Evolutionary conservation across 2,329 filamentous ascomycete species (phyloP), one percentile per base, ranked within the genome.

Genomic region (Rutstroemia sp.): DNA sequence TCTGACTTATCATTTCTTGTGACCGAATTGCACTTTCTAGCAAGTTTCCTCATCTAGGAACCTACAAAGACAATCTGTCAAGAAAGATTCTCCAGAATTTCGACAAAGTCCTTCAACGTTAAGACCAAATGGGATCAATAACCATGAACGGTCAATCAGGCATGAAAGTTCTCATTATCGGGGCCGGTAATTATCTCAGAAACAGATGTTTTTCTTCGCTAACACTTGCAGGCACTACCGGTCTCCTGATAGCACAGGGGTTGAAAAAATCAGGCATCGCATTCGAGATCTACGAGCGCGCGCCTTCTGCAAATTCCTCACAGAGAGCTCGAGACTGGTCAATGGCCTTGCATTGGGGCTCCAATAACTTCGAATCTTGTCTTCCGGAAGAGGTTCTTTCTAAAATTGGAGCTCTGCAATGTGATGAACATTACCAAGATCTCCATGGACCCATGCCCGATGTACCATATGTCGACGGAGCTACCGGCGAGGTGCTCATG

Each of bases 311-410:
- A 9, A 16, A 38, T 44, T 8, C 25, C n/a, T 45, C 19, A 4
- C 21, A 48, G 2, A 25, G 45, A 41, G 10, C 21, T 42, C 52
- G 52, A 25, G 45, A 54, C 19, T 54, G 52, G 52, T 48, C 34
- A 17, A 54, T 54, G 52, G 23, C 52, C 19, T 54, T 48, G 14
- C 46, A 48, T 42, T 54, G 52, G 52, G 44, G 21, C 5, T 48
- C 52, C 12, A 19, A 21, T 19, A 17, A 30, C 38, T 16, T 54
- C 12, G 16, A 9, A 25, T 12, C 21, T 2, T 48, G 44, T 19
- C 45, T 54, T 3, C 25, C 52, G 19, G 21, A 48, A 16, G 52
- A 54, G 19, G 42, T 54, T 21, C n/a, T 54, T 3, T 10, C 34
- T 19, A 54, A 48, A 2, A 30, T 54, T 0, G 19, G 9, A 16